Base-by-base conservation (phyloP, 257 asterid genomes). In the Buddleja alternifolia region DNA sequence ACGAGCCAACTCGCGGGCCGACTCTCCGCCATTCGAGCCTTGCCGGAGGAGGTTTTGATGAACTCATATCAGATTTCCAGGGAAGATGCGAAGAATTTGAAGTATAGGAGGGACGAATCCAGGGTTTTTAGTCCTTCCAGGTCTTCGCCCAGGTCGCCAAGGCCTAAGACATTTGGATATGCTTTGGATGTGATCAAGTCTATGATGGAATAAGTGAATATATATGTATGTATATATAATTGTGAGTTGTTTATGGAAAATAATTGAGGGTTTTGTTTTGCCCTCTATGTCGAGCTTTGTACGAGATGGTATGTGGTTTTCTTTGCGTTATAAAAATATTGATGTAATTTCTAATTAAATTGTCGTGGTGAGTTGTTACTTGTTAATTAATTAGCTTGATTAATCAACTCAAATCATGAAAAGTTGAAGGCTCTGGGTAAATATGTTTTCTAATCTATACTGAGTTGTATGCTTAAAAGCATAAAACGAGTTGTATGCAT, bases 41-140 rank as follows among this genome's bases (percentile, higher is more conserved):
- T 88, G 79, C 92, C 95, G 16, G 78, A 69, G 71, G 95, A 88
- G 29, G 88, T 88, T 32, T 24, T 84, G 71, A 73, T 62, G 73
- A 88, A 80, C 51, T 11, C 87, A 0, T 83, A 76, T 21, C 65
- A 61, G 6, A 36, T 85, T 1, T 66, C 87, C 0, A 63, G 75
- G 70, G 78, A 73, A 0, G 92, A 88, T 0, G 90, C 90, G 0
- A 67, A 60, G 80, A 74, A 21, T 0, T 15, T 88, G 71, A 88
- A 88, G 84, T 88, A 72, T 6, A 78, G 48, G 4, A 81, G 91
- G 46, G 80, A 83, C 5, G 95, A 87, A 10, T 64, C 80, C 0
- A 75, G 42, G 77, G 56, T 81, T 44, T 60, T 81, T 40, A 74
- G 85, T 4, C 41, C 80, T 0, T 21, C 71, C 29, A 36, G 79